Conservation (phyloP, 2,329 filamentous ascomycete genomes). For the Madurella mycetomatis region DNA sequence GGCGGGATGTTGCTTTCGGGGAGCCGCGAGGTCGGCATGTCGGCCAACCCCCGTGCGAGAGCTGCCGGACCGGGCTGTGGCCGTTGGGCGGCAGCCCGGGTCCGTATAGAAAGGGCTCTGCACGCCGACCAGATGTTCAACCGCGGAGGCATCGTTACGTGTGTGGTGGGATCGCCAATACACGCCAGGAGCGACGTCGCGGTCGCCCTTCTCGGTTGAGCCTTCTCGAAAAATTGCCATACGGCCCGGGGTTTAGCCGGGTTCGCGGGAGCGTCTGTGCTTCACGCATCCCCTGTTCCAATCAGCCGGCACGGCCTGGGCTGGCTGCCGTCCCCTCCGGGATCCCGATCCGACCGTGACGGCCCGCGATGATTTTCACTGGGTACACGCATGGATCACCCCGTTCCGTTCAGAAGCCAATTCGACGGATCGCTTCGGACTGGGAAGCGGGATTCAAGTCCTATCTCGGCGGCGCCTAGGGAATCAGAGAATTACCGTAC, state of each 20-base stretch:
- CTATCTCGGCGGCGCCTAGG: too few relatives aligned
- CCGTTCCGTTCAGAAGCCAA: too few relatives aligned
- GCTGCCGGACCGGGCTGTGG: constrained; percentile 12
- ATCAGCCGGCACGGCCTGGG: neutral
- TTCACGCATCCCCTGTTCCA: too few relatives aligned
- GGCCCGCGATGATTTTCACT: too few relatives aligned
- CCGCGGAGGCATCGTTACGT: constrained; percentile 50
- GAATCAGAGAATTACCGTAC: too few relatives aligned
- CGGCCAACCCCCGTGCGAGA: constrained; percentile 8
- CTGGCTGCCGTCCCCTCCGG: neutral
- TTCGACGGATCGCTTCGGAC: too few relatives aligned
- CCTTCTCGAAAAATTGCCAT: constrained; percentile 17
- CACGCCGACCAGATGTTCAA: constrained; percentile 45
- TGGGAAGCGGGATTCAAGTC: too few relatives aligned
- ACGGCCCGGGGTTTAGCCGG: constrained; percentile 18
- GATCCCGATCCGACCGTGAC: neutral
- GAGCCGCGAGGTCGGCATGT: constrained; percentile 7
- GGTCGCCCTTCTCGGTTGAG: neutral
- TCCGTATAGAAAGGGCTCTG: constrained; percentile 38
- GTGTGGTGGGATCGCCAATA: constrained; percentile 12
- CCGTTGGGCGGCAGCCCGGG: constrained; percentile 30
- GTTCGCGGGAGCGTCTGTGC: neutral
- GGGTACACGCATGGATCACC: too few relatives aligned
- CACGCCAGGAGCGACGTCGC: neutral
- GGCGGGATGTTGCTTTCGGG: neutral